Base-by-base conservation (phyloP, 2,329 filamentous ascomycete species). In the Monosporascus sp. region DNA sequence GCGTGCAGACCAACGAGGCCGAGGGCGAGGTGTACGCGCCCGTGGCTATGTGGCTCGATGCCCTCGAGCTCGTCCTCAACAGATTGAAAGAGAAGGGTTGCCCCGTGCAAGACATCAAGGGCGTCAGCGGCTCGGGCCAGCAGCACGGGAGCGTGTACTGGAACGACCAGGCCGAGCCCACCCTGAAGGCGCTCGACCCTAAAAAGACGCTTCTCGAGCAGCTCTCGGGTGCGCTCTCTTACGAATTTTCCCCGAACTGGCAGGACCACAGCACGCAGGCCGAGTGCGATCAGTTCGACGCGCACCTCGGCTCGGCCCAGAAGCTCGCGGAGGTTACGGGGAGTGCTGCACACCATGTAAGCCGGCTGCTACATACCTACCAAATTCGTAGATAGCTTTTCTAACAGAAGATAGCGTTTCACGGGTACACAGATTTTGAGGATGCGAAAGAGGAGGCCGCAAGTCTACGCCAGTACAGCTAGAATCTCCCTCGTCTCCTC, bases 91-190 rank as follows among this genome's bases (percentile, higher is more conserved):
- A 84, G 43, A 80, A 84, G 55, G 84, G 85, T 1, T 81, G 90
- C 52, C 87, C 91, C 60, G 87, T 97, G 63, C 72, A 78, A 50
- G 82, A 82, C 49, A 84, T 99, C 58, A 84, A 82, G 65, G 93
- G 90, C 31, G 81, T 99, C 61, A 93, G 89, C 64, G 94, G 91
- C 57, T 92, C 93, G 17, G 92, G 94, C 51, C 95, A 97, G 81
- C 94, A 99, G 77, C 94, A 97, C 71, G 94, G 94, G 37, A 97
- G 93, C 68, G 91, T 97, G 27, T 97, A 94, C 74, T 97, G 93
- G 93, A 88, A 82, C 54, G 69, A 75, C 45, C 74, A 84, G 52
- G 92, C 89, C 6, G 87, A 89, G 66, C 65, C 70, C 7, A 65
- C 87, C 44, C 78, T 97, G 44, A 72, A 68, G 4, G 73, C 64